A percentile compares a stretch with the other conserved stretches of the same genome.
Evolutionary conservation across 1,284 basidiomycete species (phyloP).

Genomic region (Rhodofomes roseus): DNA sequence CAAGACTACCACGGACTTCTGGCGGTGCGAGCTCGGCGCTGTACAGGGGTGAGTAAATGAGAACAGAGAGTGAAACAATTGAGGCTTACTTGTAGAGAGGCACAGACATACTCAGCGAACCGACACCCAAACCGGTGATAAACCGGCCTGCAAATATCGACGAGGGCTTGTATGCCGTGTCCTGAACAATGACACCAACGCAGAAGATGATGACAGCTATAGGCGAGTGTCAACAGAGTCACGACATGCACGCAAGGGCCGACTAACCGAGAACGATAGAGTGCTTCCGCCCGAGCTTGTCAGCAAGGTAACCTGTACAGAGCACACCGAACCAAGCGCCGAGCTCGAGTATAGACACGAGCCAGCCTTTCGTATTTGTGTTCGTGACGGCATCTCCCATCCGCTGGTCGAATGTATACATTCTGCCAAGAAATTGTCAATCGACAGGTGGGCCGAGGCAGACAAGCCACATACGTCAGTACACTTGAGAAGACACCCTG

Average conservation of each 20-base stretch:
- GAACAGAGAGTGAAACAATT: conserved; percentile 15
- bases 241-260: no score
- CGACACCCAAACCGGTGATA: conserved; percentile 74
- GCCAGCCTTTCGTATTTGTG: conserved; percentile 58
- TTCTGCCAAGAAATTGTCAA: conserved; percentile 31
- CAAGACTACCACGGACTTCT: conserved; percentile 79
- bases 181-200: conserved; percentile 67
- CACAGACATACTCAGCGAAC: conserved; percentile 71
- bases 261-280: conserved; percentile 60
- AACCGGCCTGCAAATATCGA: conserved; percentile 75
- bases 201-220: conserved; percentile 64
- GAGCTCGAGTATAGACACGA: conserved; percentile 65
- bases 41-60: neutral
- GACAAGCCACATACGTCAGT: conserved; percentile 38
- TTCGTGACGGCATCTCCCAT: conserved; percentile 54
- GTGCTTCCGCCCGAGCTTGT: conserved; percentile 67
- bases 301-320: conserved; percentile 64
- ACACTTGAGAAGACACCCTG: conserved; percentile 78
- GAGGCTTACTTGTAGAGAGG: conserved; percentile 66
- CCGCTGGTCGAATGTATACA: conserved; percentile 50
- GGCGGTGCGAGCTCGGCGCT: conserved; percentile 71
- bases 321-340: conserved; percentile 75
- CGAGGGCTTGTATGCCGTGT: conserved; percentile 46
- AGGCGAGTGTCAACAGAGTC: conserved; percentile 2
- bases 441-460: neutral